These are phyloP conservation scores for Marsdenia floribunda DNA, from an alignment of 257 asterid genomes.

Conservation along the genomic window DNA sequence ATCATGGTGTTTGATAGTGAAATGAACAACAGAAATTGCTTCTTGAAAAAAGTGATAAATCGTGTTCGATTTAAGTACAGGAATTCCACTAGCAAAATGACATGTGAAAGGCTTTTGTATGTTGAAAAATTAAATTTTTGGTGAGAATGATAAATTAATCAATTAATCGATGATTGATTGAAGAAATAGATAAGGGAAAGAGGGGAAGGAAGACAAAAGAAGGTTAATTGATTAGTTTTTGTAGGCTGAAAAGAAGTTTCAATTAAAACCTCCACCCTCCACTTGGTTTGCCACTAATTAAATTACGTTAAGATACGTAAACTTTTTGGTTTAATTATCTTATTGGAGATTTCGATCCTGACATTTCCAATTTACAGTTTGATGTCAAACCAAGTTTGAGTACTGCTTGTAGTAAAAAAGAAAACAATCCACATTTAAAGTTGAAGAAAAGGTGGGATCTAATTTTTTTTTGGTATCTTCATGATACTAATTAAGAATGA, in stretches of 20 bases:
- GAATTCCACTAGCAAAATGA: constrained; percentile 23
- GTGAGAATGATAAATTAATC: background rate
- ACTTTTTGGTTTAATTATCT: too few species aligned
- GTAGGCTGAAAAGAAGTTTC: constrained; percentile 15
- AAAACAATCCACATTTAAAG: too few species aligned
- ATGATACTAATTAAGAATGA: too few species aligned
- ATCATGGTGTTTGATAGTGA: constrained; percentile 18
- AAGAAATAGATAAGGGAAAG: constrained; percentile 10
- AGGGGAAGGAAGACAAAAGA: background rate
- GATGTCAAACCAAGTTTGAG: too few species aligned
- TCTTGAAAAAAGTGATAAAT: background rate
- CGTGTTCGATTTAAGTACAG: constrained; percentile 6
- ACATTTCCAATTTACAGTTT: too few species aligned
- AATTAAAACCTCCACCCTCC: background rate
- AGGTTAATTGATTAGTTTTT: background rate
- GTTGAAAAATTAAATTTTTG: background rate
- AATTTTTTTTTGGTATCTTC: too few species aligned
- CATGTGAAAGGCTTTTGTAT: background rate
- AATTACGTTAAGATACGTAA: too few species aligned
- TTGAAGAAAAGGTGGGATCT: too few species aligned
- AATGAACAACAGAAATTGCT: background rate
- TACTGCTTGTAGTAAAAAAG: too few species aligned
- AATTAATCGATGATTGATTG: constrained; percentile 15
- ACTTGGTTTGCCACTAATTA: too few species aligned
- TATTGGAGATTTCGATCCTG: too few species aligned